Evolutionary conservation across 345 rosid genomes (phyloP).

Genomic region (Ceriops tagal): DNA sequence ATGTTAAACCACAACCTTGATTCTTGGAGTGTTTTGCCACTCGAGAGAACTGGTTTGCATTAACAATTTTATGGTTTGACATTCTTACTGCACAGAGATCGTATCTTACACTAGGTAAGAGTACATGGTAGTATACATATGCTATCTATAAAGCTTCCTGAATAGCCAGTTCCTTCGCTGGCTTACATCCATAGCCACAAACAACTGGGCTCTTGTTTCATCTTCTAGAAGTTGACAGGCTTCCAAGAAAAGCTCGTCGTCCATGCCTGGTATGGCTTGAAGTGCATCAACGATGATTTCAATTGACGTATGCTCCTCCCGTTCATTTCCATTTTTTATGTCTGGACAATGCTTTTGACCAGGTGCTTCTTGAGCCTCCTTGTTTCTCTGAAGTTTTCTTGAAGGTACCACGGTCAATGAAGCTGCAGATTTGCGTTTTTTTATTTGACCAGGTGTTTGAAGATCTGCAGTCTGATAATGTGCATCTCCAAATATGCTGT

Average conservation of each 20-base stretch:
- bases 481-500: slow-evolving; percentile 21
- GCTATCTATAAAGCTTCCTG: slow-evolving; percentile 15
- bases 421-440: slow-evolving; percentile 25
- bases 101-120: neutral
- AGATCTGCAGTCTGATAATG: slow-evolving; percentile 23
- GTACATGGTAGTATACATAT: neutral
- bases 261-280: slow-evolving; percentile 44
- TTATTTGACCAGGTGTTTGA: slow-evolving; percentile 19
- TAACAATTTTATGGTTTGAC: too few relatives aligned
- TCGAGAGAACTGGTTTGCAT: too few relatives aligned
- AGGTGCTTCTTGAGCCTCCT: slow-evolving; percentile 13
- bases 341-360: slow-evolving; percentile 3
- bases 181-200: slow-evolving; percentile 40
- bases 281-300: slow-evolving; percentile 47
- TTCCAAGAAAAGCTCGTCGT: slow-evolving; percentile 46
- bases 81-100: neutral
- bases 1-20: too few relatives aligned
- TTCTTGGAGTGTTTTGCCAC: too few relatives aligned
- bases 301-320: slow-evolving; percentile 24
- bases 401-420: slow-evolving; percentile 16
- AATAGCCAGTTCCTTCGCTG: slow-evolving; percentile 37
- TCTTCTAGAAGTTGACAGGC: slow-evolving; percentile 46
- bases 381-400: slow-evolving; percentile 27
- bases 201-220: slow-evolving; percentile 35
- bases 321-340: slow-evolving; percentile 3